Base-by-base conservation (phyloP, 73 alveolate species). In the Vitrella brassicaformis region DNA sequence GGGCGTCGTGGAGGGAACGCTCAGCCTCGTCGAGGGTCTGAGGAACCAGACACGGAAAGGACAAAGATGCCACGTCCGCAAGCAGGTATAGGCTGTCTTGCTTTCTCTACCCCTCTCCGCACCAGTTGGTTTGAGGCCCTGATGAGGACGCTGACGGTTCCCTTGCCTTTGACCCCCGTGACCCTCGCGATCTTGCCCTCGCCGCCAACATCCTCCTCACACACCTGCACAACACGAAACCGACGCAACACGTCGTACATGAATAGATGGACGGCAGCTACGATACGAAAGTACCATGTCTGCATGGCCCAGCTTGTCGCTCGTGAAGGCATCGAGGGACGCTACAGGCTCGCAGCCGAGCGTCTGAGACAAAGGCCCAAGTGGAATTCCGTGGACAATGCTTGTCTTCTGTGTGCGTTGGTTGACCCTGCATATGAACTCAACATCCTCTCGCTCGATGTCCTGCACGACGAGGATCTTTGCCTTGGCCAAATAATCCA, bases 271-370 rank as follows among this genome's bases (percentile, higher is more conserved):
- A 39, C 56, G 4, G 65, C 89, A 74, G 39, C 68, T 14, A n/a
- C n/a, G n/a, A n/a, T n/a, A n/a, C n/a, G 14, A 39, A 39, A 39
- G 14, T 14, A 14, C 4, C 68, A 9, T 69, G 56, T 80, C 89
- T 67, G 97, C 98, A 28, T 85, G 81, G 74, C 99, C 99, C 80
- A 96, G 91, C 86, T 95, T 95, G 28, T 95, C 98, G 28, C 89
- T 77, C 25, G 98, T 94, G 88, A 96, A 95, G 78, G 94, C 91
- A 78, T 96, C 98, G 76, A 96, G 87, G 71, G 95, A 97, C 68
- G 99, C 98, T 30, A 92, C 96, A 66, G 99, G 99, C 88, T 86
- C n/a, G n/a, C n/a, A n/a, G n/a, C n/a, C n/a, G n/a, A n/a, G n/a
- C n/a, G n/a, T n/a, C n/a, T n/a, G n/a, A n/a, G n/a, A n/a, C n/a